Base-by-base conservation (phyloP, 495 filamentous ascomycete genomes). In the Tuber umbilicatum region DNA sequence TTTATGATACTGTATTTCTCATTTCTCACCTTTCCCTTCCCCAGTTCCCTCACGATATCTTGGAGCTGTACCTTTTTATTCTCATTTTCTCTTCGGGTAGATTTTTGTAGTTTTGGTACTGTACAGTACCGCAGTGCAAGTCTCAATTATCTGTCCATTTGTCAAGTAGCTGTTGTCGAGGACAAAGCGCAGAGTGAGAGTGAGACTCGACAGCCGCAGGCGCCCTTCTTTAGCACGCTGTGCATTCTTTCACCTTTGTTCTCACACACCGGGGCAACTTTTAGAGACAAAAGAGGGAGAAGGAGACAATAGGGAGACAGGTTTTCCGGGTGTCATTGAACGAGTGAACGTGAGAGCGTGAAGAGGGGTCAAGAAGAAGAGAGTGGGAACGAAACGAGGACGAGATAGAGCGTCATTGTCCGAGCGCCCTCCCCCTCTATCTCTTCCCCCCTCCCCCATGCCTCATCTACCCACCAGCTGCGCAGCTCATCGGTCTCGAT, bases 221-320 rank as follows among this genome's bases (percentile, higher is more conserved):
- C 55, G 55, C 55, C 55, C 55, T 64, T 64, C 55, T 27, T 64
- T 64, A 64, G 55, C 55, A 64, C 55, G 35, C 55, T 64, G 55
- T 64, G 55, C 55, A 12, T 64, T 64, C 55, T 64, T 35, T 64
- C 55, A 6, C 55, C 55, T 64, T 64, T 64, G 55, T 64, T 64
- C 55, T 64, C 55, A 35, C 55, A 64, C 55, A 64, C 55, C 55
- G 35, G 35, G 31, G 4, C 12, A 35, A 64, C 27, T 64, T 64
- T 19, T 14, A 64, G 55, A 64, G 55, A 35, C 55, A 64, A 64
- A 31, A 60, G 50, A 31, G 42, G 9, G 45, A n/a, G 45, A 50
- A n/a, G 14, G 42, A 43, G 42, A 43, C 42, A 43, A 43, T 12
- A 43, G 42, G 42, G 7, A 47, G 43, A 19, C 43, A 23, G 45